These are phyloP conservation scores for Ogataea siamensis DNA, from an alignment of 805 yeast species.

Conservation along the genomic window DNA sequence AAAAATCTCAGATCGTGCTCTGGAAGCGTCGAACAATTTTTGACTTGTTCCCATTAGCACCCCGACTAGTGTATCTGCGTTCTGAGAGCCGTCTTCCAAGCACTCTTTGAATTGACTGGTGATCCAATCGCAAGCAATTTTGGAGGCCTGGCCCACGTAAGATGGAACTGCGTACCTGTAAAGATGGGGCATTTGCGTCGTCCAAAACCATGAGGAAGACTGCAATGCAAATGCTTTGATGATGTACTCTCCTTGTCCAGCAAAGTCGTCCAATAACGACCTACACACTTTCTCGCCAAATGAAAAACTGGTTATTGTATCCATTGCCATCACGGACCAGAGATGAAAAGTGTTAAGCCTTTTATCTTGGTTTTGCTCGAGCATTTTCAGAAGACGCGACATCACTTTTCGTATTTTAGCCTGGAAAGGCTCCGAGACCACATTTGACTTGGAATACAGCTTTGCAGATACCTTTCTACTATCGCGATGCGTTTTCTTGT, in stretches of 20 bases:
- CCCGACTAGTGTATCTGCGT: constrained; percentile 24
- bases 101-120: constrained; percentile 29
- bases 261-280: constrained; percentile 39
- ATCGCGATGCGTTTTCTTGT: constrained; percentile 45
- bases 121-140: constrained; percentile 46
- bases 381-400: constrained; percentile 25
- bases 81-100: constrained; percentile 12
- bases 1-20: constrained; percentile 47
- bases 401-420: constrained; percentile 36
- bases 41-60: constrained; percentile 21
- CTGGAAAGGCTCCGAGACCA: constrained; percentile 35
- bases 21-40: constrained; percentile 18
- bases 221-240: constrained; percentile 46
- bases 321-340: constrained; percentile 74
- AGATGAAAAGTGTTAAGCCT: constrained; percentile 56
- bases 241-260: constrained; percentile 39
- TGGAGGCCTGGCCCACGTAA: constrained; percentile 38
- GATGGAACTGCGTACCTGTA: constrained; percentile 49
- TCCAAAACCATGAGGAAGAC: constrained; percentile 64
- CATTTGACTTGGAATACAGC: constrained; percentile 44
- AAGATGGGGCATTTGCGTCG: constrained; percentile 55
- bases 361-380: constrained; percentile 21
- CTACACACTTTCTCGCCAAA: constrained; percentile 52
- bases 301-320: constrained; percentile 59
- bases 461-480: constrained; percentile 41